Evolutionary conservation across 2,329 filamentous ascomycete genomes (phyloP), one percentile per base, ranked within the genome.

Genomic region (Rhinocladiella similis): DNA sequence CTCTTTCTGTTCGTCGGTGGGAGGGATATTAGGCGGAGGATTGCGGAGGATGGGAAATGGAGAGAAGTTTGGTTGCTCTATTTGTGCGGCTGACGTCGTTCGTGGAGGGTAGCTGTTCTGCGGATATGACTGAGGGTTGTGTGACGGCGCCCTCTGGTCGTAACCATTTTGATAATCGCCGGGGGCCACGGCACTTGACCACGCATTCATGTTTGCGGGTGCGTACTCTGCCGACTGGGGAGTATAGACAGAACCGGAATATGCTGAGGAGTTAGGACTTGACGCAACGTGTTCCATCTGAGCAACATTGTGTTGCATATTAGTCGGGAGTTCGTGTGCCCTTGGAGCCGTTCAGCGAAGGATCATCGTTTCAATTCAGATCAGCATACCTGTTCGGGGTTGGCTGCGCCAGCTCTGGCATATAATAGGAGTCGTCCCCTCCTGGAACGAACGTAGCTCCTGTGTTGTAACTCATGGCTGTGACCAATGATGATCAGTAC

Each of bases 231-330:
- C 56, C 6, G 59, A 62, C 29, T 59, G 59, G 19, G 59, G 59
- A 46, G 53, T 54, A 39, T 62, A 62, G 38, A 59, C 48, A 18
- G 59, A 62, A 33, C 47, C 53, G 20, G 59, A 62, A 41, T 57
- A 57, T 35, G 56, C 53, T 22, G 59, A 61, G 18, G 59, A 61
- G 22, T 19, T 41, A 35, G 59, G 59, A 47, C 50, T 55, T 10
- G 56, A 59, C 12, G 61, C 61, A 43, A 51, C 59, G 59, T 91
- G 81, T 80, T 97, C 92, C 77, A 99, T 85, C 73, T 92, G 87
- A 68, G 93, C 89, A 64, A 99, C 83, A 75, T 90, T 93, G 69
- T 96, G 88, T 77, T 96, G 91, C 84, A 99, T 97, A 75, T 96
- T 93, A 75, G 93, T 89, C 65, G 93, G 91, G 64, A 62, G 59